phyloP scores from a whole-genome alignment of 768 basidiomycete species.

The Kwoniella sp. region DNA sequence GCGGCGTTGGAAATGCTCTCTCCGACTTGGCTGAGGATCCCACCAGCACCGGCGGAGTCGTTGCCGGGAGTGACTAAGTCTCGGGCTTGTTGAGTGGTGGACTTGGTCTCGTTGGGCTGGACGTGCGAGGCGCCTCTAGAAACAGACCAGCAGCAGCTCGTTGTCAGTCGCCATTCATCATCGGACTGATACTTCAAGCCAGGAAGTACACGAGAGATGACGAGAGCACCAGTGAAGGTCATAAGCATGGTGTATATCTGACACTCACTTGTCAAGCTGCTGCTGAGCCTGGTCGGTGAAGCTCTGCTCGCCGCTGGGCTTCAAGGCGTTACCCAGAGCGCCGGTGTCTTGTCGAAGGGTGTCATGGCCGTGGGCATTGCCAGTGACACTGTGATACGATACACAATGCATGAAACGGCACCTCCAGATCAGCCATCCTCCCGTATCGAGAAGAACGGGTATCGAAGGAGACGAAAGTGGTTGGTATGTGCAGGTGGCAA shows the following conservation, averaged over 20 bases:
- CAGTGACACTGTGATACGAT: conserved; percentile 18
- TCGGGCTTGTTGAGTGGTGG: conserved; percentile 16
- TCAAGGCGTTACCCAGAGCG: conserved; percentile 15
- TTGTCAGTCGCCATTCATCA: not conserved
- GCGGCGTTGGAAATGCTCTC: conserved; percentile 16
- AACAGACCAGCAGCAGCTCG: not conserved
- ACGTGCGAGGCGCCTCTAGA: conserved; percentile 22
- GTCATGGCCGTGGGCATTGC: conserved; percentile 22
- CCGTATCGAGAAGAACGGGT: not conserved
- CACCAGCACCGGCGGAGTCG: conserved; percentile 18
- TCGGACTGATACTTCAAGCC: not conserved
- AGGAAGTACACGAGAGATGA: not conserved
- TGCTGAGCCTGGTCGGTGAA: conserved; percentile 20
- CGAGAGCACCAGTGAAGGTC: too few species aligned
- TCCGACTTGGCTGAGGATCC: conserved; percentile 12
- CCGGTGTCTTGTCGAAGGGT: conserved; percentile 13
- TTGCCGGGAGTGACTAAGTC: conserved; percentile 28
- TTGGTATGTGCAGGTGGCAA: not conserved
- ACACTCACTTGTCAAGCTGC: conserved; percentile 26
- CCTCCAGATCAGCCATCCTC: not conserved
- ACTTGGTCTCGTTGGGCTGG: conserved; percentile 27
- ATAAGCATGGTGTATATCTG: too few species aligned
- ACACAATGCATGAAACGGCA: not conserved
- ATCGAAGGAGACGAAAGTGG: not conserved
- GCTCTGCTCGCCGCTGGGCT: conserved; percentile 17